Conservation (phyloP, 345 rosid genomes). For the Boechera retrofracta region DNA sequence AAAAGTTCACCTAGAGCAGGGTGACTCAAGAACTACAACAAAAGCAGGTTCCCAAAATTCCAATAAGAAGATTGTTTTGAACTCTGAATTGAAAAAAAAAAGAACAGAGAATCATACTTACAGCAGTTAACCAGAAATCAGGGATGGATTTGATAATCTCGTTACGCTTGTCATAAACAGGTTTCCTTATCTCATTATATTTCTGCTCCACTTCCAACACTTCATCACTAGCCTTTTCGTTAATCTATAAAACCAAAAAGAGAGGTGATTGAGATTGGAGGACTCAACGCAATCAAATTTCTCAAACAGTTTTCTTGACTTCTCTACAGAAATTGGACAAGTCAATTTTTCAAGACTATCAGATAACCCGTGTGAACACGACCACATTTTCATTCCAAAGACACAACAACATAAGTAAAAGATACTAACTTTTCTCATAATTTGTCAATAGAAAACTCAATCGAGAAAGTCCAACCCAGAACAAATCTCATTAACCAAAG, state of each 20-base stretch:
- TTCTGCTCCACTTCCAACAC: slow-evolving; percentile 94
- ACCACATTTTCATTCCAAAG: slow-evolving; percentile 8
- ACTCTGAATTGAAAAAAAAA: background rate
- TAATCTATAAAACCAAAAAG: slow-evolving; percentile 53
- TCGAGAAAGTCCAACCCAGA: slow-evolving; percentile 67
- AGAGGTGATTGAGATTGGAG: background rate
- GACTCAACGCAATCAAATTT: background rate
- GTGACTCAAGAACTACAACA: slow-evolving; percentile 82
- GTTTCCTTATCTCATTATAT: slow-evolving; percentile 79
- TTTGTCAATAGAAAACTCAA: slow-evolving; percentile 40
- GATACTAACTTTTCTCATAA: slow-evolving; percentile 11
- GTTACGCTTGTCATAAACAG: slow-evolving; percentile 80
- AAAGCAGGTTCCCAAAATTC: background rate
- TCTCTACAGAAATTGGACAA: background rate
- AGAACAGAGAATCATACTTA: slow-evolving; percentile 47
- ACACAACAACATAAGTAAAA: slow-evolving; percentile 1
- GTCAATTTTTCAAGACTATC: slow-evolving; percentile 1
- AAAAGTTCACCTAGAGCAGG: slow-evolving; percentile 80
- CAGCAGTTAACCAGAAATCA: slow-evolving; percentile 97
- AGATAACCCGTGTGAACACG: background rate
- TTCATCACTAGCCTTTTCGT: slow-evolving; percentile 93
- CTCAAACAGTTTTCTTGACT: background rate
- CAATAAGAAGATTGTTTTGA: background rate
- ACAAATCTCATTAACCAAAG: slow-evolving; percentile 22
- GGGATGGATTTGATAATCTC: slow-evolving; percentile 82